These are phyloP conservation scores for Coprinopsis strossmayeri DNA, from an alignment of 768 basidiomycete species.

Conservation along the genomic window DNA sequence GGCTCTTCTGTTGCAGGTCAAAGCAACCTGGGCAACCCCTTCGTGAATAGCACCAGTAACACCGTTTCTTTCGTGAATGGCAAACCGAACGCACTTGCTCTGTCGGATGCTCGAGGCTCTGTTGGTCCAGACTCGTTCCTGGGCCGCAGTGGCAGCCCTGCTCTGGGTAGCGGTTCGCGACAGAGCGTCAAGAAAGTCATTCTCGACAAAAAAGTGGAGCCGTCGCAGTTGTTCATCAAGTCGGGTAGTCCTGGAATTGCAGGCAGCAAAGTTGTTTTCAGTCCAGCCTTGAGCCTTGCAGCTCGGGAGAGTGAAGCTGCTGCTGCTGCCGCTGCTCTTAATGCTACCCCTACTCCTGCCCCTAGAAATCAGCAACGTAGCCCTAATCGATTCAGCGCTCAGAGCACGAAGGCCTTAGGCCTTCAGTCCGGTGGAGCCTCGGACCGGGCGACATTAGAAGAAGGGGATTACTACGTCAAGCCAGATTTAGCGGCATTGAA, in stretches of 20 bases:
- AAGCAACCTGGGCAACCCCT: slow-evolving; percentile 27
- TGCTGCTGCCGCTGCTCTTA: slow-evolving; percentile 17
- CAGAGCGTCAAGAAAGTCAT: slow-evolving; percentile 93
- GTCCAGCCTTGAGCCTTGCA: slow-evolving; percentile 66
- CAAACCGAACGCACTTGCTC: slow-evolving; percentile 47
- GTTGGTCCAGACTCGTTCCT: slow-evolving; percentile 54
- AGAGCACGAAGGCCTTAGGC: slow-evolving; percentile 23
- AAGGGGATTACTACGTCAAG: slow-evolving; percentile 90
- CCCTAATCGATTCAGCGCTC: slow-evolving; percentile 34
- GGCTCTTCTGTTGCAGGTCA: slow-evolving; percentile 27
- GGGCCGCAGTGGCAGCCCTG: slow-evolving; percentile 51
- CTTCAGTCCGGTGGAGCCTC: slow-evolving; percentile 18
- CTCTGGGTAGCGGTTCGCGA: slow-evolving; percentile 60
- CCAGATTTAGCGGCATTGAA: slow-evolving; percentile 73
- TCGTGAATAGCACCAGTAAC: slow-evolving; percentile 17
- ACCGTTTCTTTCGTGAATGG: slow-evolving; percentile 46
- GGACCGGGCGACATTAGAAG: slow-evolving; percentile 41
- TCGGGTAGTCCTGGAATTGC: slow-evolving; percentile 38
- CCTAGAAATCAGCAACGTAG: slow-evolving; percentile 33
- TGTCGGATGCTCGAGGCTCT: slow-evolving; percentile 42
- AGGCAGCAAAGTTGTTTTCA: slow-evolving; percentile 62
- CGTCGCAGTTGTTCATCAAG: slow-evolving; percentile 59
- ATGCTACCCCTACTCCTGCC: slow-evolving; percentile 27
- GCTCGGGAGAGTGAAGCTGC: slow-evolving; percentile 67
- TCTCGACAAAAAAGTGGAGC: slow-evolving; percentile 77